Base-by-base conservation (phyloP, 805 yeast species). In the Pichia membranifaciens region DNA sequence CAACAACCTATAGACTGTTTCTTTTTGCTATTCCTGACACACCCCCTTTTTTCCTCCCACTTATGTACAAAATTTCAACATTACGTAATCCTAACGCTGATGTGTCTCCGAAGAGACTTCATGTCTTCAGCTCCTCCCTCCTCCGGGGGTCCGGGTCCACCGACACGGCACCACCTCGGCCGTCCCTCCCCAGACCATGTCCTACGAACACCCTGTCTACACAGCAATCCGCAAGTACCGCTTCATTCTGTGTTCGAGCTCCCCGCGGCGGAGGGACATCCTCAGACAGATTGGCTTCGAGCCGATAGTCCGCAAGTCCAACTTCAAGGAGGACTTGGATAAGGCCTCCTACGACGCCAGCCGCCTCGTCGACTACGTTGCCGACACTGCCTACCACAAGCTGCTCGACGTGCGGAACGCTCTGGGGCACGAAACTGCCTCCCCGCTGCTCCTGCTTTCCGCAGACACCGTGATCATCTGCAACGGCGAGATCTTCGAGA, bases 401-500 rank as follows among this genome's bases (percentile, higher is more conserved):
- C 82, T 84, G 0, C 48, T 73, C 12, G 78, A 78, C n/a, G 87
- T 88, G 0, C 29, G 29, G 7, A 8, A 7, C 29, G 10, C 10
- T 25, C 29, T 25, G 7, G 29, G 7, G 10, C 60, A 69, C 1
- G 69, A 70, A 78, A 39, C 58, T 38, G 9, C 49, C 58, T 13
- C 58, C 60, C 21, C 25, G 18, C 40, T 57, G 4, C 53, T 76
- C 3, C 58, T 84, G 20, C 43, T 66, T 7, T 73, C 95, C 1
- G 91, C 96, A 1, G 99, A 91, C 64, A 91, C 99, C 1, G 75
- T 93, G 5, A 76, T 74, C 15, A 78, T 77, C 34, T 72, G 77
- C 45, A 71, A 78, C 34, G 82, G 81, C 1, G 54, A 64, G 4
- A 79, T 90, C 10, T 76, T 78, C 52, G 99, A 91, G 61, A 91